Base-by-base conservation (phyloP, 208 protist species). In the Trypanosoma boissoni region DNA sequence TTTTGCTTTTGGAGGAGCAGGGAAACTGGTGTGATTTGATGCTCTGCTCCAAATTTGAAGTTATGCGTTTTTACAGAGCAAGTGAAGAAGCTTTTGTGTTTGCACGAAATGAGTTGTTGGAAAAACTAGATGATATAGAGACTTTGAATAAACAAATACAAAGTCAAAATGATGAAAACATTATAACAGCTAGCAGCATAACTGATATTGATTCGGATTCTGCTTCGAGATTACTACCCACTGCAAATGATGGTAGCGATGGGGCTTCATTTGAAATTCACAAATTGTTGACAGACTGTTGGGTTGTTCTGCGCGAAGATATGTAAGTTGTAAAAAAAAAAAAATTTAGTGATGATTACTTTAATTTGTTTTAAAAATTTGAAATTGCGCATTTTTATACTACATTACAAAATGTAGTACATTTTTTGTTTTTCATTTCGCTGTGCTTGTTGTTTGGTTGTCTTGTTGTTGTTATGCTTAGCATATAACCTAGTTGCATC, bases 221-320 rank as follows among this genome's bases (percentile, higher is more conserved):
- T 72, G 26, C 58, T 37, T 43, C 49, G 14, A 39, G 42, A 32
- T 58, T 34, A 37, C 37, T 39, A 14, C 16, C 18, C 37, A 53
- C 29, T 3, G 37, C 55, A 45, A 1, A 54, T 57, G 26, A 32
- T 27, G 28, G 45, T 39, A 24, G 53, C 34, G n/a, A 51, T 37
- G 57, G 60, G 12, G 39, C 58, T 56, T 27, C 49, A 3, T 28
- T 55, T 16, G 67, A 73, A 23, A 73, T 64, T 31, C 58, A 48
- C 44, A 60, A 53, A 42, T 36, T 67, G 45, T 61, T 58, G 20
- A 67, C 51, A 50, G 67, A 61, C n/a, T 73, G 36, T 41, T 66
- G 20, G 57, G 43, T 31, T 6, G 43, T 51, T 67, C 63, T 64
- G 45, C 31, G 14, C 29, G 44, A 44, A 36, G 58, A 73, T 16